Evolutionary conservation across 768 basidiomycete genomes (phyloP).

Genomic region (Tremella mesenterica): DNA sequence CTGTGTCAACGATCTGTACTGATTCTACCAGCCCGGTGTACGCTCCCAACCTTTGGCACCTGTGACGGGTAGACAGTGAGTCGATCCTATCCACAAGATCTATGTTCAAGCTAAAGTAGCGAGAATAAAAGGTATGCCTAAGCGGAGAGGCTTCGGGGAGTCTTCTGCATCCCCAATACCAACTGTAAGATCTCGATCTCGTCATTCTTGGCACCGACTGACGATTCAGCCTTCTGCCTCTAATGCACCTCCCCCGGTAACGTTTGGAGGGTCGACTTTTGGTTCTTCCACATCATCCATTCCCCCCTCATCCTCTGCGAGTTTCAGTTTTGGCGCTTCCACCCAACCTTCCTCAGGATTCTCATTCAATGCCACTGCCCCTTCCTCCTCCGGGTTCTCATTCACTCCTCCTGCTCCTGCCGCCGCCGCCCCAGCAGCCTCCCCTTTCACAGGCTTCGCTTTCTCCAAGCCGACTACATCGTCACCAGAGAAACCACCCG

Average conservation of each 20-base stretch:
- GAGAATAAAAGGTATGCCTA: conserved; percentile 40
- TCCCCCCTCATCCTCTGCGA: conserved; percentile 1
- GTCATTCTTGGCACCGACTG: neutral
- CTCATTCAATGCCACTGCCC: conserved; percentile 7
- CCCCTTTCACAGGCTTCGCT: conserved; percentile 33
- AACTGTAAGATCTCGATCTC: neutral
- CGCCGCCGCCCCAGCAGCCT: conserved; percentile 8
- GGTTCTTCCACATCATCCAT: conserved; percentile 25
- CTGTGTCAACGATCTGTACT: neutral
- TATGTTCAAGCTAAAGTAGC: conserved; percentile 4
- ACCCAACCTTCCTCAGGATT: neutral
- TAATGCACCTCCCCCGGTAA: neutral
- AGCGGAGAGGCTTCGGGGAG: conserved; percentile 17
- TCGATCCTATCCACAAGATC: no score
- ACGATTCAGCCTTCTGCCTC: neutral
- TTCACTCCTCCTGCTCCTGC: conserved; percentile 9
- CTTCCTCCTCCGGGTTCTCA: conserved; percentile 19
- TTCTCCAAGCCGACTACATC: conserved; percentile 6
- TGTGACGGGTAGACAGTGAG: conserved; percentile 30
- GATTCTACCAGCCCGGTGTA: conserved; percentile 18
- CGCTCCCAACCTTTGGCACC: conserved; percentile 23
- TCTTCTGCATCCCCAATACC: neutral
- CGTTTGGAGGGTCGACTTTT: conserved; percentile 12
- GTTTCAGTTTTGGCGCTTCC: neutral
- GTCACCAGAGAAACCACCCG: conserved; percentile 1